These are phyloP conservation scores for Penicillium longicatenatum DNA, from an alignment of 495 filamentous ascomycete genomes.

Conservation along the genomic window DNA sequence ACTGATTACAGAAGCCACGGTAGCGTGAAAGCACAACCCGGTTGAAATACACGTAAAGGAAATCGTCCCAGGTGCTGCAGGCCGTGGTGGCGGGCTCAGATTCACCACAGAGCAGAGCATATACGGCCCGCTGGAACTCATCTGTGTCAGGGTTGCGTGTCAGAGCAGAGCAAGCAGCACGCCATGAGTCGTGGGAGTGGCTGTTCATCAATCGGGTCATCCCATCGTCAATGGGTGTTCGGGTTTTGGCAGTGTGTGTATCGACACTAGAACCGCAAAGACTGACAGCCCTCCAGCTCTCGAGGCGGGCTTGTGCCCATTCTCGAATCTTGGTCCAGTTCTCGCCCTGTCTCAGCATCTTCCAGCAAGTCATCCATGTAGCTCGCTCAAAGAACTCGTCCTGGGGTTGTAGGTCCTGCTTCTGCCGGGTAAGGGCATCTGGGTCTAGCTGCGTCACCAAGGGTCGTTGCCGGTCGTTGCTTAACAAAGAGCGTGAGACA, in stretches of 20 bases:
- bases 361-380: conserved; percentile 86
- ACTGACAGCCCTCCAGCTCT: conserved; percentile 78
- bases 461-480: conserved; percentile 58
- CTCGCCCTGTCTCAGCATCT: conserved; percentile 80
- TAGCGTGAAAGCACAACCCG: conserved; percentile 64
- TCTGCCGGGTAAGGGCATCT: conserved; percentile 81
- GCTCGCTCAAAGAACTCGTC: conserved; percentile 85
- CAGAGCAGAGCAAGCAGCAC: conserved; percentile 76
- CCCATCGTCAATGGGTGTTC: conserved; percentile 43
- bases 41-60: conserved; percentile 89
- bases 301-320: conserved; percentile 76
- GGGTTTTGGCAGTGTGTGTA: conserved; percentile 23
- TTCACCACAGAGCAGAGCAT: conserved; percentile 84
- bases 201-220: conserved; percentile 51
- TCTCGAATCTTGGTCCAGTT: conserved; percentile 71
- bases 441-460: conserved; percentile 92
- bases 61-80: conserved; percentile 83
- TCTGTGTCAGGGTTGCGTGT: conserved; percentile 66
- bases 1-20: conserved; percentile 46
- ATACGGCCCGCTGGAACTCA: conserved; percentile 85
- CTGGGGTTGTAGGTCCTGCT: conserved; percentile 67
- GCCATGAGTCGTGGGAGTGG: conserved; percentile 64
- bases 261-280: conserved; percentile 47
- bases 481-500: conserved; percentile 57
- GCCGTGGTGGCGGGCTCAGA: conserved; percentile 72